Percentiles rank a stretch among this genome's conserved stretches.
These are phyloP conservation scores for Penicillium paneum DNA, from an alignment of 2,329 filamentous ascomycete species.

Conservation along the genomic window DNA sequence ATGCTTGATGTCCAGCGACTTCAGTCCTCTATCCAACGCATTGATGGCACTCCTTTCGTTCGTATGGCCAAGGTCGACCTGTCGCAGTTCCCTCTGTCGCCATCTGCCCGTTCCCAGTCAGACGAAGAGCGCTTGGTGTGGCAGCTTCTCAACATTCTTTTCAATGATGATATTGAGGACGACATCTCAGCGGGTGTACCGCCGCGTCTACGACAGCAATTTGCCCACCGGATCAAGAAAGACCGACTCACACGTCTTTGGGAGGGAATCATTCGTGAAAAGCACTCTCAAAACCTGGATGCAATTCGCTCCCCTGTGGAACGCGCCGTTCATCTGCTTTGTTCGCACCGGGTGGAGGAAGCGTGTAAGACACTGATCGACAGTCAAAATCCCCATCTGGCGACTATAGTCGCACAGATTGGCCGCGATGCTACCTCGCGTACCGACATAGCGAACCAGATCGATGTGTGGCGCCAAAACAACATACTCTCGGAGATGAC, in stretches of 20 bases:
- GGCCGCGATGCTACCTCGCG: slow-evolving; percentile 67
- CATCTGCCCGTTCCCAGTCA: slow-evolving; percentile 27
- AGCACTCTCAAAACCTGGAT: slow-evolving; percentile 65
- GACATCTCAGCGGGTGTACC: slow-evolving; percentile 45
- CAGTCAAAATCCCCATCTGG: slow-evolving; percentile 76
- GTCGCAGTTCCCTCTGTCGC: slow-evolving; percentile 30
- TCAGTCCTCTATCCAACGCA: slow-evolving; percentile 46
- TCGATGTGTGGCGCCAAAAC: slow-evolving; percentile 78
- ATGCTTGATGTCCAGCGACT: slow-evolving; percentile 36
- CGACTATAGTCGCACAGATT: slow-evolving; percentile 78
- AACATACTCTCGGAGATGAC: slow-evolving; percentile 85
- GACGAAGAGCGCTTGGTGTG: slow-evolving; percentile 59
- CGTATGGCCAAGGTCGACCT: slow-evolving; percentile 35
- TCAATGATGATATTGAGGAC: slow-evolving; percentile 61
- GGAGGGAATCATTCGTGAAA: slow-evolving; percentile 51
- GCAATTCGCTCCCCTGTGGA: slow-evolving; percentile 68
- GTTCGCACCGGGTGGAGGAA: slow-evolving; percentile 73
- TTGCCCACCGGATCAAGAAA: slow-evolving; percentile 47
- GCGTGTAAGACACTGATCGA: slow-evolving; percentile 77
- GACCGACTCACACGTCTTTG: slow-evolving; percentile 46
- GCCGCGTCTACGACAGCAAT: slow-evolving; percentile 38
- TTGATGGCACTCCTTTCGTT: slow-evolving; percentile 59
- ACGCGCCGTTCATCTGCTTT: slow-evolving; percentile 76
- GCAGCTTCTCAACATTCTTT: slow-evolving; percentile 82
- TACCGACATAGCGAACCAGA: slow-evolving; percentile 72